Evolutionary conservation across 768 basidiomycete genomes (phyloP), one percentile per base, ranked within the genome.

Genomic region (Dictyophora rubrovolvata): DNA sequence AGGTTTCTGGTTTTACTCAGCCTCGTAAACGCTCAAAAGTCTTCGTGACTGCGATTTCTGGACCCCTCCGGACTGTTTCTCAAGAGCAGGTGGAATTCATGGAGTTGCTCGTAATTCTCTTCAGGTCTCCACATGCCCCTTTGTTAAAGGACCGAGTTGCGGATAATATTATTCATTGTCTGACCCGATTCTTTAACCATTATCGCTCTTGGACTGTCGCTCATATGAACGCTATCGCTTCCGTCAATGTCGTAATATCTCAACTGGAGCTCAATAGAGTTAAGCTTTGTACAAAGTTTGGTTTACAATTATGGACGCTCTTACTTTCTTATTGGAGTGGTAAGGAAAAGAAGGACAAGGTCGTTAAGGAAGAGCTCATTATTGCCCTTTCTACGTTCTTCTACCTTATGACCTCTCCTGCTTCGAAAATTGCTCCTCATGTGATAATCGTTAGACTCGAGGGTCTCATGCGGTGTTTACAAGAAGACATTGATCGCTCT

Each of bases 251-350:
- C 1, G 77, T 85, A 1, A 79, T 98, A 8, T 79, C 77, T 2
- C 85, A 89, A 56, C 70, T 93, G n/a, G 81, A 90, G 1, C 72
- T 95, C 57, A 98, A 98, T 68, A 78, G 73, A 60, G 81, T 78
- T 47, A 66, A 75, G 8, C 77, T 79, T 1, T 79, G 90, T 37
- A 75, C 78, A 8, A 69, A 69, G 17, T 86, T 90, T 63, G 87
- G 89, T 0, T 70, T 73, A 5, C 70, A 71, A 28, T 73, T 84
- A 1, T 90, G 93, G 84, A 72, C 81, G 50, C 69, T 70, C 1
- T 66, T 97, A 5, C 75, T 93, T 2, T 72, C 71, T 1, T 71
- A 95, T 22, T 96, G 92, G 92, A 47, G 49, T 46, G 57, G 49
- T 14, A 51, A 51, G 18, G 76, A 77, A 1, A 86, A 86, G 17